Percentiles rank a stretch among this genome's conserved stretches.
phyloP scores from a whole-genome alignment of 768 basidiomycete genomes.

The Phlebiopsis flavidoalba region DNA sequence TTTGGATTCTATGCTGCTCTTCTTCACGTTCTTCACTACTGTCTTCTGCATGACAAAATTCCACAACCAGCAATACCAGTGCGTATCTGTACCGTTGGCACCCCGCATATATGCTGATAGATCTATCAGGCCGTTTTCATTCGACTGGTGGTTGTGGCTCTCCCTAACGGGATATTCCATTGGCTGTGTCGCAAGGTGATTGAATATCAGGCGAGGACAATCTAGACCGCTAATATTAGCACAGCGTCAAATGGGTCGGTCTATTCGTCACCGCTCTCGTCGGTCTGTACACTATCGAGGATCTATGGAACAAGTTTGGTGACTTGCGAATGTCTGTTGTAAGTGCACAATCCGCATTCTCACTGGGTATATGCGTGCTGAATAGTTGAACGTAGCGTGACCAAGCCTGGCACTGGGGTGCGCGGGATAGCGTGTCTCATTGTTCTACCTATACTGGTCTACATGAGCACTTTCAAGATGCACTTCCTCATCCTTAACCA shows the following conservation, averaged over 20 bases:
- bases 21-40: constrained; percentile 94
- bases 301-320: constrained; percentile 98
- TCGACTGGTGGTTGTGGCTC: constrained; percentile 98
- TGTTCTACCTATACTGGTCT: constrained; percentile 84
- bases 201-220: constrained; percentile 6
- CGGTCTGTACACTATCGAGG: constrained; percentile 94
- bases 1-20: constrained; percentile 96
- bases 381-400: constrained; percentile 50
- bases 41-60: constrained; percentile 94
- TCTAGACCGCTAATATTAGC: background rate
- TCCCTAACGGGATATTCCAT: constrained; percentile 91
- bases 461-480: constrained; percentile 91
- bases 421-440: constrained; percentile 84
- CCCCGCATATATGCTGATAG: background rate
- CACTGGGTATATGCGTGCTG: background rate
- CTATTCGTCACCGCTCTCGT: constrained; percentile 93
- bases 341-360: constrained; percentile 26
- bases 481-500: constrained; percentile 95
- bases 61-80: constrained; percentile 96
- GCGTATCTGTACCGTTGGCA: constrained; percentile 22
- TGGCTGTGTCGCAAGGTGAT: constrained; percentile 86
- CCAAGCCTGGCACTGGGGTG: constrained; percentile 88
- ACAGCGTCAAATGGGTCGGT: constrained; percentile 93
- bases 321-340: constrained; percentile 90
- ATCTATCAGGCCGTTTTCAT: constrained; percentile 71